A percentile compares a stretch with the other conserved stretches of the same genome.
Evolutionary conservation across 768 basidiomycete genomes (phyloP).

Genomic region (Cystofilobasidium macerans): DNA sequence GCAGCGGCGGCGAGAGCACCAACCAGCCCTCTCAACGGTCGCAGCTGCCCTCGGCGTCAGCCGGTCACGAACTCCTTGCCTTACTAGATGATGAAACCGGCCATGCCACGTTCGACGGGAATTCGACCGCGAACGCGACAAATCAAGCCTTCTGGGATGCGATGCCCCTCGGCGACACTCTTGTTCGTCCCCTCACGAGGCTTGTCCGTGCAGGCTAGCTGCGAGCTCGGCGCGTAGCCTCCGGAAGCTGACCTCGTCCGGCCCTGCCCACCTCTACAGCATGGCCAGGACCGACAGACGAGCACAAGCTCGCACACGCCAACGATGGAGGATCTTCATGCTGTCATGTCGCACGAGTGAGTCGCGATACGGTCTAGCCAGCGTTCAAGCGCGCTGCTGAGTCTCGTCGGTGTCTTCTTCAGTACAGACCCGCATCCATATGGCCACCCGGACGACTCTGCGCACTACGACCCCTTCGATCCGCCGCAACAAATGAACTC

Average conservation of each 20-base stretch:
- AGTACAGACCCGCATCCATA: neutral
- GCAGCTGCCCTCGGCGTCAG: neutral
- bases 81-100: neutral
- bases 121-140: neutral
- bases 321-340: constrained; percentile 1
- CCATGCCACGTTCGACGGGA: too few species aligned
- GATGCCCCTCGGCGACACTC: neutral
- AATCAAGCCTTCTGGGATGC: constrained; percentile 13
- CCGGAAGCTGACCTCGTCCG: neutral
- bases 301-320: neutral
- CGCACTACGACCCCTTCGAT: neutral
- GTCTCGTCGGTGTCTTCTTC: neutral
- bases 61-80: neutral
- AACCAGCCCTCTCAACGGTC: too few species aligned
- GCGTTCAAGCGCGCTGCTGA: neutral
- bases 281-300: neutral
- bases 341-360: neutral
- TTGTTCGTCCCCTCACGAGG: neutral
- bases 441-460: neutral
- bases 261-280: neutral
- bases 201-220: too few species aligned
- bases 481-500: neutral
- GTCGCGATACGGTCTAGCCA: too few species aligned
- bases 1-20: neutral
- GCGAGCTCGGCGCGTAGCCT: too few species aligned